Evolutionary conservation across 768 basidiomycete species (phyloP).

Genomic region (Boletus barrowsii): DNA sequence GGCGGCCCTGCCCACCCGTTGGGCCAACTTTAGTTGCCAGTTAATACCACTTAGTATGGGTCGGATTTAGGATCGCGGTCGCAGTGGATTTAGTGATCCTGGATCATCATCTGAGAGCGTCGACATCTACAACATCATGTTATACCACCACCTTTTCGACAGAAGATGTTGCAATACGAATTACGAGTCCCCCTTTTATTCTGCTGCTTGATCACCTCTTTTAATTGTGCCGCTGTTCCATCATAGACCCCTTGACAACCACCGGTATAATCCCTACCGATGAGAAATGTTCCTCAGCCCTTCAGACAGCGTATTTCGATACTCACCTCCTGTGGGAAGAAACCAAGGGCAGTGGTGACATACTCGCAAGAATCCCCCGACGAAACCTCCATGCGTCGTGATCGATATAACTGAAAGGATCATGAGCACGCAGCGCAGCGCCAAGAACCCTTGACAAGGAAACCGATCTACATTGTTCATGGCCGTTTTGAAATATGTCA

Average conservation of each 20-base stretch:
- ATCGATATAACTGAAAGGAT: conserved; percentile 53
- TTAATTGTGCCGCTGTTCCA: neutral
- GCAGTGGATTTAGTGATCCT: neutral
- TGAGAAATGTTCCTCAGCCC: neutral
- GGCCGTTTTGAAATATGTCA: neutral
- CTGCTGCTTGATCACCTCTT: neutral
- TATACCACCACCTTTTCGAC: neutral
- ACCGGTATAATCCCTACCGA: conserved; percentile 1
- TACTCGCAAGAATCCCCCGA: conserved; percentile 50
- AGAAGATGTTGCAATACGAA: too few species aligned
- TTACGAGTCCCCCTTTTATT: neutral
- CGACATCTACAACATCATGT: neutral
- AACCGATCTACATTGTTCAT: neutral
- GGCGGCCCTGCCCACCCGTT: neutral
- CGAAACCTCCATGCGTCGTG: conserved; percentile 63
- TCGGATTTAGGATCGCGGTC: too few species aligned
- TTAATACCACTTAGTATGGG: neutral
- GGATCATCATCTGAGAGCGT: neutral
- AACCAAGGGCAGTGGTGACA: conserved; percentile 42
- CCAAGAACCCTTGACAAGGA: neutral
- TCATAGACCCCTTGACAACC: neutral
- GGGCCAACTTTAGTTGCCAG: neutral
- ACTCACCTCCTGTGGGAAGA: conserved; percentile 62
- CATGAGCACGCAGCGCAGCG: neutral
- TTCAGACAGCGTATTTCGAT: neutral